Percentiles rank a stretch among this genome's conserved stretches.
Evolutionary conservation across 345 rosid genomes (phyloP).

Genomic region (Gossypium herbaceum): DNA sequence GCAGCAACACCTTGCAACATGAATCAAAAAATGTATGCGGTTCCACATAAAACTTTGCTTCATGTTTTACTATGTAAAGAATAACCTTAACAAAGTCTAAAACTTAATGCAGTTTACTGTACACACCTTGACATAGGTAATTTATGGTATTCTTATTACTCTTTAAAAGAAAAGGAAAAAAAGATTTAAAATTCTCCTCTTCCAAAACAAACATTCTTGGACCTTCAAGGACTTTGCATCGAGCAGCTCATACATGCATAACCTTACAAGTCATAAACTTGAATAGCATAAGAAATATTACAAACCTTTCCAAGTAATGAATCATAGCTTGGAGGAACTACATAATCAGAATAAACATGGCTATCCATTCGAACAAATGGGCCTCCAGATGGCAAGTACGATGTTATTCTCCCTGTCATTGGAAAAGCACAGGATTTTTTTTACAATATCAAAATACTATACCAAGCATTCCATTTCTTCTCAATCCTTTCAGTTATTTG

Average conservation of each 20-base stretch:
- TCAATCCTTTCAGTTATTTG: background rate
- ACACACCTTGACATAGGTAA: background rate
- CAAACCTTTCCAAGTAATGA: slow-evolving; percentile 95
- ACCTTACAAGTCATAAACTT: background rate
- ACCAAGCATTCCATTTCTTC: slow-evolving; percentile 5
- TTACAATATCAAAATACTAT: background rate
- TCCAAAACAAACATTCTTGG: background rate
- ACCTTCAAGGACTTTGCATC: background rate
- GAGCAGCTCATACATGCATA: background rate
- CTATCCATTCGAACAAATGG: slow-evolving; percentile 99
- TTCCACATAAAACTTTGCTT: background rate
- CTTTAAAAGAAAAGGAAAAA: background rate
- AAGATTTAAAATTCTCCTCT: background rate
- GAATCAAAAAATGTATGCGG: background rate
- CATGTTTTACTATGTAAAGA: background rate
- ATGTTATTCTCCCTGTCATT: slow-evolving; percentile 80
- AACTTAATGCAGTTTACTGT: background rate
- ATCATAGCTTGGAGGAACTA: slow-evolving; percentile 98
- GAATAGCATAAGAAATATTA: background rate
- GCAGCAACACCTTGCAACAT: background rate
- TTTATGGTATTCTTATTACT: background rate
- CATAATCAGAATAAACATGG: slow-evolving; percentile 92
- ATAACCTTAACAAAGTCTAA: slow-evolving; percentile 8
- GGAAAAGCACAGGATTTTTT: slow-evolving; percentile 5
- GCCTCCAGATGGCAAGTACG: slow-evolving; percentile 97